Evolutionary conservation across 2,329 filamentous ascomycete species (phyloP).

Genomic region (Aspergillus sp.): DNA sequence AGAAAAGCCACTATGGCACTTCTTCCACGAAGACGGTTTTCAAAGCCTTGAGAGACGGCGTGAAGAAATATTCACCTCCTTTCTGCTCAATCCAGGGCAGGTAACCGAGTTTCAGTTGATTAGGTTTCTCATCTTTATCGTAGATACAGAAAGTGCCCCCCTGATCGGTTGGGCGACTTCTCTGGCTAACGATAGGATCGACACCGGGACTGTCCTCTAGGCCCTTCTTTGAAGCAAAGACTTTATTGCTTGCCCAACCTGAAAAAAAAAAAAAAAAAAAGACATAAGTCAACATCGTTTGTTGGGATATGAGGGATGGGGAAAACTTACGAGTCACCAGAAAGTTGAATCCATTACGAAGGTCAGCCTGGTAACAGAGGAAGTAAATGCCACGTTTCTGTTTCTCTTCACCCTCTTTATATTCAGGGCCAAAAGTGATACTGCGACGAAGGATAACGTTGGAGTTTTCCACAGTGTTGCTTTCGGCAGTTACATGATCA

Average conservation of each 20-base stretch:
- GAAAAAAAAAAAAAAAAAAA: neutral
- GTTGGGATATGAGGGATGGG: neutral
- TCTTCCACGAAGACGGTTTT: too few species aligned
- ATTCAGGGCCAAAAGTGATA: slow-evolving; percentile 39
- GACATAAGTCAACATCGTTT: too few species aligned
- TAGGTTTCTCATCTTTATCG: neutral
- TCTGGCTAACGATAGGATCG: slow-evolving; percentile 16
- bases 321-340: slow-evolving; percentile 15
- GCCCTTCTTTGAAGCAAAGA: slow-evolving; percentile 12
- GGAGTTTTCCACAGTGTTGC: slow-evolving; percentile 5
- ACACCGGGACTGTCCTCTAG: slow-evolving; percentile 11
- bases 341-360: slow-evolving; percentile 35
- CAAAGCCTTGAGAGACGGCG: slow-evolving; percentile 32
- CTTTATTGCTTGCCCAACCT: slow-evolving; percentile 18
- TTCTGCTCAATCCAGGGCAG: slow-evolving; percentile 34
- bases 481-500: too few species aligned
- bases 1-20: too few species aligned
- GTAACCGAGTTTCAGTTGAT: slow-evolving; percentile 15
- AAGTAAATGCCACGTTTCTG: slow-evolving; percentile 38
- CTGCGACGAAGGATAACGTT: slow-evolving; percentile 40
- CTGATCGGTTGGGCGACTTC: slow-evolving; percentile 7
- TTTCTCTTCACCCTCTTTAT: slow-evolving; percentile 23
- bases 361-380: slow-evolving; percentile 40
- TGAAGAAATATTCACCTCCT: slow-evolving; percentile 45
- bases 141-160: slow-evolving; percentile 1